Percentiles rank a stretch among this genome's conserved stretches.
These are phyloP conservation scores for Retiboletus flavoniger DNA, from an alignment of 1,284 basidiomycete genomes.

Conservation along the genomic window DNA sequence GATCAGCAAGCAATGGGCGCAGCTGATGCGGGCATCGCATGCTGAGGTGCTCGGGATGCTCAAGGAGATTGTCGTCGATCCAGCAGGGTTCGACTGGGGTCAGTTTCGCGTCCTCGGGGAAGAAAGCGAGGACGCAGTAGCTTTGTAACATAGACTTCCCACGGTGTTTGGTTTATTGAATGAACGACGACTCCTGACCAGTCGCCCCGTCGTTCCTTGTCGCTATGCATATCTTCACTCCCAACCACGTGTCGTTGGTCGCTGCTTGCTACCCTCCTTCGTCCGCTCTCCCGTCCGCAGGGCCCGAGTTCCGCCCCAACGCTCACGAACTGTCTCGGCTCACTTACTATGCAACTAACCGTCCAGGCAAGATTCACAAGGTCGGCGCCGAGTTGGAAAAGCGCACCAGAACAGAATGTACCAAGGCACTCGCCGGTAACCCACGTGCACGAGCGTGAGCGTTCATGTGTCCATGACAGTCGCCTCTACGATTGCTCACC, in stretches of 20 bases:
- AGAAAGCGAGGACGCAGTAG: constrained; percentile 50
- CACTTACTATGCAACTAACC: constrained; percentile 90
- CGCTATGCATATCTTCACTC: constrained; percentile 61
- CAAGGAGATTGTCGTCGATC: constrained; percentile 45
- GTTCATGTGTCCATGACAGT: neutral
- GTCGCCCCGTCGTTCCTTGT: neutral
- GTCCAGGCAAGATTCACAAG: constrained; percentile 87
- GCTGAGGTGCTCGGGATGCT: constrained; percentile 47
- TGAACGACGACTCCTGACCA: no score
- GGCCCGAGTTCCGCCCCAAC: constrained; percentile 81
- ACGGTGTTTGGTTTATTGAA: constrained; percentile 1
- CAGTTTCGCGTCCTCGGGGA: constrained; percentile 48
- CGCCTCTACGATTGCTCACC: neutral
- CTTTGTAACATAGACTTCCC: constrained; percentile 11
- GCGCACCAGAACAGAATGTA: constrained; percentile 66
- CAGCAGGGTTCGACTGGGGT: constrained; percentile 48
- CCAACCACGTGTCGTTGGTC: constrained; percentile 85
- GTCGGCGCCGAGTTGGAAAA: constrained; percentile 84
- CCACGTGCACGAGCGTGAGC: constrained; percentile 79
- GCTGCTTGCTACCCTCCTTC: constrained; percentile 88
- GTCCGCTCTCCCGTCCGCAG: constrained; percentile 73
- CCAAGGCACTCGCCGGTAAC: constrained; percentile 70
- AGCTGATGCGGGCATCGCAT: constrained; percentile 38
- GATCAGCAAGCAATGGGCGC: constrained; percentile 65
- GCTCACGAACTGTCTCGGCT: constrained; percentile 89